Conservation (phyloP, 495 filamentous ascomycete genomes). For the Xylaria castorea region DNA sequence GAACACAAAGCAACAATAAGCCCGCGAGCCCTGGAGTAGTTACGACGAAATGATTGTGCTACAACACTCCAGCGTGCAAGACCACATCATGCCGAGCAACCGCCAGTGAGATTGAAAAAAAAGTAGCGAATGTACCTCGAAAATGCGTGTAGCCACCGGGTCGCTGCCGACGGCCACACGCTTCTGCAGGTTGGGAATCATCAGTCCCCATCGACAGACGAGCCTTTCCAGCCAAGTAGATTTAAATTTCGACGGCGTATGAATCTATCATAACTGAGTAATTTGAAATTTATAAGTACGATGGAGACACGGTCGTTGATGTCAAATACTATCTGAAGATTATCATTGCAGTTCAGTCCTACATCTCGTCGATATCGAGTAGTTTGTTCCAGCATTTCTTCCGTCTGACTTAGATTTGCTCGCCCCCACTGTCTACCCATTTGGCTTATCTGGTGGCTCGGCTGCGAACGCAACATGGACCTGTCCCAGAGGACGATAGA, state of each 20-base stretch:
- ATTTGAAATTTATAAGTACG: background rate
- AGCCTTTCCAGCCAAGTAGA: constrained; percentile 13
- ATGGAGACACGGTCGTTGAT: background rate
- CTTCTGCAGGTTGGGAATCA: constrained; percentile 24
- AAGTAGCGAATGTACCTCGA: constrained; percentile 26
- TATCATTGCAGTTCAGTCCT: background rate
- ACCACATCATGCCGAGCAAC: constrained; percentile 14
- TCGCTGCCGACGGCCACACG: constrained; percentile 26
- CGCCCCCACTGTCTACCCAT: constrained; percentile 17
- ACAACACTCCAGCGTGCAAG: background rate
- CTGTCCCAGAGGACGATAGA: constrained; percentile 50
- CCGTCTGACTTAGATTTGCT: background rate
- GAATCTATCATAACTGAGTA: background rate
- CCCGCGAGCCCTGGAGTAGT: background rate
- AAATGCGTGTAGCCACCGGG: constrained; percentile 18
- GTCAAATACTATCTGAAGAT: background rate
- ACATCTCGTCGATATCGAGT: constrained; percentile 5
- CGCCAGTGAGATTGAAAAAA: constrained; percentile 14
- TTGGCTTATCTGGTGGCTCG: constrained; percentile 21
- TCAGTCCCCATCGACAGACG: background rate
- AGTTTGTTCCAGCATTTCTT: constrained; percentile 14
- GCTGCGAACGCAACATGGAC: constrained; percentile 45
- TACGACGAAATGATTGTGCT: background rate
- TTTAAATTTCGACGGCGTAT: background rate
- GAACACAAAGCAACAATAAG: background rate